Conservation (phyloP, 305 asterid species). For the Fraxinus velutina region DNA sequence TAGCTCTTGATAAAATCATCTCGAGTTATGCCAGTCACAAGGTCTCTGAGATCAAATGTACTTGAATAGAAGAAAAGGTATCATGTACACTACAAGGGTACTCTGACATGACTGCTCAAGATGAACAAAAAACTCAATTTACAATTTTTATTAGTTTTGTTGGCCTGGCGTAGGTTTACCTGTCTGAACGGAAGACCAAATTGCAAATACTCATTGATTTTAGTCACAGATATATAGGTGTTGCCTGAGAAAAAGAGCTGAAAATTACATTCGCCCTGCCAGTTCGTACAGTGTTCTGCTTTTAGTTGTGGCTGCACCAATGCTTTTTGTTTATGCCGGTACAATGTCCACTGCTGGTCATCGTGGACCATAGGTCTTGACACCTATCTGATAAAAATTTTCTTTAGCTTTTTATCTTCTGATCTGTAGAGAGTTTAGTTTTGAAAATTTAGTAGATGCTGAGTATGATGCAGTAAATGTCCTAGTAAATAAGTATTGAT, state of each 20-base stretch:
- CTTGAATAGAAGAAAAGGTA: neutral
- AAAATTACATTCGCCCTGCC: neutral
- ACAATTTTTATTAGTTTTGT: neutral
- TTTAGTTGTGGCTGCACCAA: slow-evolving; percentile 6
- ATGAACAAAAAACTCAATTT: neutral
- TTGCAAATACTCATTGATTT: neutral
- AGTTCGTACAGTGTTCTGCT: neutral
- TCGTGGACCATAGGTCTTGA: neutral
- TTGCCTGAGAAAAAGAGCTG: neutral
- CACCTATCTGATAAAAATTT: neutral
- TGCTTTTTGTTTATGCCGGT: neutral
- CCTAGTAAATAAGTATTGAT: slow-evolving; percentile 10
- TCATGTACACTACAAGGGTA: neutral
- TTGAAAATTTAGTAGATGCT: slow-evolving; percentile 14
- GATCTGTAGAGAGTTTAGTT: slow-evolving; percentile 3
- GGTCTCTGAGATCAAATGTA: neutral
- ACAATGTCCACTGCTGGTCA: neutral
- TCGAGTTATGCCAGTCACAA: neutral
- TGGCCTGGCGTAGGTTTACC: neutral
- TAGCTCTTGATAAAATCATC: neutral
- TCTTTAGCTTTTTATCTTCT: neutral
- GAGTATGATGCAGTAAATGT: slow-evolving; percentile 2
- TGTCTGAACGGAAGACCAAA: neutral
- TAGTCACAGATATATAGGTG: neutral
- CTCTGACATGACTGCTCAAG: slow-evolving; percentile 8